Evolutionary conservation across 2,329 filamentous ascomycete species (phyloP).

Genomic region (Talaromyces sp.): DNA sequence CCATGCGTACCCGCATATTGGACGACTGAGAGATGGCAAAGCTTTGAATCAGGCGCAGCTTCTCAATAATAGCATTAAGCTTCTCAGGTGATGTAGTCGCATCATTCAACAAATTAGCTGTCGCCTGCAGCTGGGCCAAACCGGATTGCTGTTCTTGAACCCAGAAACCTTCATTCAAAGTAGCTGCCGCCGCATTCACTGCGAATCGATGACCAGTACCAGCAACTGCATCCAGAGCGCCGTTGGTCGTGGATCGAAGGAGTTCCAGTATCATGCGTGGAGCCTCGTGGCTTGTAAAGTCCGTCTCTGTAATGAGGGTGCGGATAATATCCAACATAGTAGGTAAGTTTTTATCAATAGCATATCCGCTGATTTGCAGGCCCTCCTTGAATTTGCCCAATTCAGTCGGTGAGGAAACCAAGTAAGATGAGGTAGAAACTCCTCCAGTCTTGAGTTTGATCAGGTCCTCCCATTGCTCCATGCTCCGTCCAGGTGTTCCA

Average conservation of each 20-base stretch:
- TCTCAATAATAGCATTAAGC: slow-evolving; percentile 70
- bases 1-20: slow-evolving; percentile 74
- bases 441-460: slow-evolving; percentile 97
- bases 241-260: slow-evolving; percentile 80
- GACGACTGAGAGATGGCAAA: slow-evolving; percentile 68
- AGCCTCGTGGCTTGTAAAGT: slow-evolving; percentile 82
- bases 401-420: slow-evolving; percentile 72
- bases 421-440: slow-evolving; percentile 78
- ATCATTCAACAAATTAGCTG: slow-evolving; percentile 67
- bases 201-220: slow-evolving; percentile 87
- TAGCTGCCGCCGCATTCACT: slow-evolving; percentile 76
- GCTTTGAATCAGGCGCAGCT: slow-evolving; percentile 80
- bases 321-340: slow-evolving; percentile 85
- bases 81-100: slow-evolving; percentile 66
- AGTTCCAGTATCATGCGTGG: slow-evolving; percentile 80
- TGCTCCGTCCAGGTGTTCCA: slow-evolving; percentile 79
- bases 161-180: slow-evolving; percentile 67
- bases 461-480: slow-evolving; percentile 91
- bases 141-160: slow-evolving; percentile 82
- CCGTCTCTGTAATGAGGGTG: slow-evolving; percentile 76
- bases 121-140: slow-evolving; percentile 83
- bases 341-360: slow-evolving; percentile 82
- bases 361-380: slow-evolving; percentile 78
- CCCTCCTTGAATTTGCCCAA: slow-evolving; percentile 73
- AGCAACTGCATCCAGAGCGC: slow-evolving; percentile 86